phyloP scores from a whole-genome alignment of 83 land plant genomes.

The Diphasiastrum complanatum region DNA sequence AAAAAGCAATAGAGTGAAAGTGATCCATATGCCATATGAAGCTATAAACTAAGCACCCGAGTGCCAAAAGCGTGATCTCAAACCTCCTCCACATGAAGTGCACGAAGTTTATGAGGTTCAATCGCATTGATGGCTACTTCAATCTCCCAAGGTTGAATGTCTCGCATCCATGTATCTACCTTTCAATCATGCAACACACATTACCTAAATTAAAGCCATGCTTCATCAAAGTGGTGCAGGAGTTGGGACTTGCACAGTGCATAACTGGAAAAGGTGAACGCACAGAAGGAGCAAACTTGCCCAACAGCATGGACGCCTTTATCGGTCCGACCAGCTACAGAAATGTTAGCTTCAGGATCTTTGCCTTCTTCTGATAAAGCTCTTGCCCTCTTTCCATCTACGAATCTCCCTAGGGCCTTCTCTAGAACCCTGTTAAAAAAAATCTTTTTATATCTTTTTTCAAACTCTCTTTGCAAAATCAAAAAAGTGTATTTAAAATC shows the following conservation, averaged over 20 bases:
- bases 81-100: constrained; percentile 47
- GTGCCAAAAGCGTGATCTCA: not conserved
- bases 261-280: not conserved
- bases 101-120: constrained; percentile 46
- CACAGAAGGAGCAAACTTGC: constrained; percentile 92
- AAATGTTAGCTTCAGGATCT: constrained; percentile 45
- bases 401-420: constrained; percentile 54
- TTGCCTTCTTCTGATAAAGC: constrained; percentile 37
- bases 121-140: constrained; percentile 40
- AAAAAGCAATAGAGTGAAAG: no score
- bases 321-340: constrained; percentile 86
- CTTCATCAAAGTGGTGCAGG: not conserved
- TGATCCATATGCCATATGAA: no score
- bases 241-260: not conserved
- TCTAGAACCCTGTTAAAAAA: constrained; percentile 46
- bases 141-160: constrained; percentile 40
- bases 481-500: not conserved
- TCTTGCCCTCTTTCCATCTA: constrained; percentile 57
- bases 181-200: not conserved
- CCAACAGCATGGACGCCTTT: constrained; percentile 70
- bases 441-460: not conserved
- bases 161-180: constrained; percentile 71
- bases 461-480: not conserved
- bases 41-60: not conserved
- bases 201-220: not conserved